Base-by-base conservation (phyloP, 176 grass and related monocot species). In the Calamus simplicifolius region DNA sequence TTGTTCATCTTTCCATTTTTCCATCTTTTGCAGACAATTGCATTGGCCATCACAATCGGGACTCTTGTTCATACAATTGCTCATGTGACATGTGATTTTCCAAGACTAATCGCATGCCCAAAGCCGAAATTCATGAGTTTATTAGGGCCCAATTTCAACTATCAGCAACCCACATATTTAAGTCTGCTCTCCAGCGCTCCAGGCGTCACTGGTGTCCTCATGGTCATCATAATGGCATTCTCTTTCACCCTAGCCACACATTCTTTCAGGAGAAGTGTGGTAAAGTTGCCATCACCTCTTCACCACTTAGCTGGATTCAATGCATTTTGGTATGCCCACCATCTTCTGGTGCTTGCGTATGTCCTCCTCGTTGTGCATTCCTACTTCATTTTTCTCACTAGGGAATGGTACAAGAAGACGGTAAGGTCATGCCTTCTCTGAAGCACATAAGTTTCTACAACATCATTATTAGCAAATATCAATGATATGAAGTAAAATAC, bases 301-400 rank as follows among this genome's bases (percentile, higher is more conserved):
- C 94, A 98, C 54, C 84, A 98, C 74, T 81, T 98, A 21, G 94
- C 94, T 35, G 94, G 94, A 28, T 98, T 98, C 79, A 98, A 89
- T 61, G 88, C 94, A 71, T 98, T 98, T 79, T 98, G 94, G 94
- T 98, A 98, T 30, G 88, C 94, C 1, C 94, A 93, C 57, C 94
- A 98, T 73, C 89, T 98, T 56, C 79, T 98, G 28, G 74, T 83
- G 63, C 73, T 98, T 28, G 88, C 51, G 0, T 98, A 93, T 63
- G 57, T 86, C 61, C 87, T 98, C 67, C 85, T 98, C 17, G 81
- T 89, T 27, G 57, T 98, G 48, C 94, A 98, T 77, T 85, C 84
- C 58, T 98, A 85, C 79, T 98, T 98, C 72, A 92, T 98, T 18
- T 98, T 92, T 73, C 81, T 98, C 73, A 93, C 88, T 14, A 78